Evolutionary conservation across 2,329 filamentous ascomycete species (phyloP), one percentile per base, ranked within the genome.

Genomic region (Colletotrichum sp.): DNA sequence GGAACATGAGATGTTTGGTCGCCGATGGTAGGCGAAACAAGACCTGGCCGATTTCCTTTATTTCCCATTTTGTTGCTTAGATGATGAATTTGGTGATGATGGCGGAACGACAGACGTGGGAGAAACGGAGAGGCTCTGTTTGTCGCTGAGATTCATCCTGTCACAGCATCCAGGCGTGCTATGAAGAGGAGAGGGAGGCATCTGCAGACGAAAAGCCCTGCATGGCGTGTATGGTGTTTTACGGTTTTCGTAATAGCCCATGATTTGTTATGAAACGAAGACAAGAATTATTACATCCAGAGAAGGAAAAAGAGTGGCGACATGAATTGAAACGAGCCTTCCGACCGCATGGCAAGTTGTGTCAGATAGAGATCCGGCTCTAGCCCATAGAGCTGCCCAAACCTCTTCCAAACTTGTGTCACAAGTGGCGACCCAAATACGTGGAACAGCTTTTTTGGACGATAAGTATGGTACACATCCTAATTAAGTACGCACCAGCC

Each of bases 1-100:
- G 12, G 75, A 75, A 54, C 62, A 75, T 33, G 73, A 70, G 38
- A 70, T 65, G 36, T 76, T 69, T 54, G 74, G 74, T 18, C 64
- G 74, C 36, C 65, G 74, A 8, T 76, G 72, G 74, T 76, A 62
- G 34, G 4, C 24, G 29, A 34, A 34, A 12, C 33, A 27, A 15
- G 21, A 24, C 24, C 16, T 11, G 54, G 54, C 54, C 27, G 21
- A 11, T 16, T 29, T 9, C 18, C 4, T 57, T 27, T 24, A 24
- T 29, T 16, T 57, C 21, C 24, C 8, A 13, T 16, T 29, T 29
- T 29, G 18, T 24, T 57, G 13, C 18, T 57, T 18, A 57, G 54
- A 57, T 57, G 24, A 18, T 13, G 54, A 29, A 24, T 16, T 57
- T 6, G 3, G 21, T 24, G 13, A 16, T 18, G 43, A 47, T 55